Conservation (phyloP, 2,329 filamentous ascomycete species). For the Thielaviopsis musarum region DNA sequence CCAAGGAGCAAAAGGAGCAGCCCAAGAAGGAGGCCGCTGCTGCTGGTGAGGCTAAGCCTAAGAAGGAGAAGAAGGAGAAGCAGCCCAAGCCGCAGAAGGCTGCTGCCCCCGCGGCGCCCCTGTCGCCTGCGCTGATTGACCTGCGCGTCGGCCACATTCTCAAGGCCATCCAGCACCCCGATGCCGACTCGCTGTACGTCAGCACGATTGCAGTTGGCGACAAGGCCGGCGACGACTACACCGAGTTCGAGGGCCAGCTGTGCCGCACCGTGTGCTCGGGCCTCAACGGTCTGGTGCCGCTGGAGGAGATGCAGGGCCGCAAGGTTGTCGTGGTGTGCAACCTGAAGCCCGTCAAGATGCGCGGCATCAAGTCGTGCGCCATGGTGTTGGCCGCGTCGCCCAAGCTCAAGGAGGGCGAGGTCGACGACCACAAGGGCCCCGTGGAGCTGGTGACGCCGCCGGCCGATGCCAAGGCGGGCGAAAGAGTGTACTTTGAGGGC, state of each 20-base stretch:
- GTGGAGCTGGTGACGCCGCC: constrained; percentile 87
- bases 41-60: constrained; percentile 29
- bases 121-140: constrained; percentile 77
- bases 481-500: constrained; percentile 83
- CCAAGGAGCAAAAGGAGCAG: constrained; percentile 41
- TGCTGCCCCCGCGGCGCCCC: constrained; percentile 52
- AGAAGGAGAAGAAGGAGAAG: constrained; percentile 88
- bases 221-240: constrained; percentile 71
- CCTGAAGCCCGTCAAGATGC: constrained; percentile 98
- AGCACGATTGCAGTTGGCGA: constrained; percentile 93
- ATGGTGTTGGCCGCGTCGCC: constrained; percentile 96
- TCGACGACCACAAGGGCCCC: constrained; percentile 69
- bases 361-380: constrained; percentile 57
- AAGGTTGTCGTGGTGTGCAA: constrained; percentile 95
- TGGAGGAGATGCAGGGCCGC: constrained; percentile 92
- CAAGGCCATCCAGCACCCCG: constrained; percentile 87
- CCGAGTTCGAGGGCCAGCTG: constrained; percentile 78
- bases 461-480: constrained; percentile 60
- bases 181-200: constrained; percentile 90
- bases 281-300: constrained; percentile 77
- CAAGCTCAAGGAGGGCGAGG: constrained; percentile 63
- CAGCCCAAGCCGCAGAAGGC: constrained; percentile 57
- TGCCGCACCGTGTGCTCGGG: constrained; percentile 95
- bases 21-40: constrained; percentile 26
- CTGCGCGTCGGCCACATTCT: constrained; percentile 94